Evolutionary conservation across 805 yeast species (phyloP), one percentile per base, ranked within the genome.

Genomic region (Cyberlindnera mississippiensis): DNA sequence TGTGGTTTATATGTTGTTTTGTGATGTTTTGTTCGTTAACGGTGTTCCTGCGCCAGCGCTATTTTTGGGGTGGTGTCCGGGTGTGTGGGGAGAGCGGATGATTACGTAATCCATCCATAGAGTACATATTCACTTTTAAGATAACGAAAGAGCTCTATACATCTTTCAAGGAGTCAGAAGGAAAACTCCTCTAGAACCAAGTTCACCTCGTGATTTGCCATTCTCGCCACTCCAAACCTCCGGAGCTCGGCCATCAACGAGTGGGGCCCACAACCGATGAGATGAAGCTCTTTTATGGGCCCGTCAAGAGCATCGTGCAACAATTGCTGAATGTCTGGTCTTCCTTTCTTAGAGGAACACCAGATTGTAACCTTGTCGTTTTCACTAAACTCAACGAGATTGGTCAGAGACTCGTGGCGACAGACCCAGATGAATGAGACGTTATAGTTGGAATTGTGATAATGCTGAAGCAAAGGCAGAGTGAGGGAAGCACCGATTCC

Each of bases 231-330:
- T 6, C 53, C 52, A 28, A 57, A 51, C 13, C 37, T 20, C 17
- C 54, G 67, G 56, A 48, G 41, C 6, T 35, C 38, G 2, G 28
- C n/a, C 46, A 57, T 50, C 35, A 57, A 32, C 2, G 20, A 18
- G 18, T 34, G 36, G 2, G 61, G 60, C 6, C 61, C 61, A 48
- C 61, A 57, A 6, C 51, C 57, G n/a, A 55, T 47, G 4, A 57
- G 34, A 22, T 51, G 47, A 2, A 54, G 18, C 16, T 19, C 30
- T 15, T 29, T 31, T 15, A 32, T 37, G 4, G 38, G 38, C 2
- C 28, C 27, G 11, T 42, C 35, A 13, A 43, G 28, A 2, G 43
- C 15, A 22, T 51, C 52, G 29, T 30, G 37, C 3, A 57, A 18
- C 12, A 53, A 7, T 16, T 53, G 45, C 3, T 41, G 14, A 1